Percentiles rank a stretch among this genome's conserved stretches.
Evolutionary conservation across 2,329 filamentous ascomycete species (phyloP).

Genomic region (Nemania diffusa): DNA sequence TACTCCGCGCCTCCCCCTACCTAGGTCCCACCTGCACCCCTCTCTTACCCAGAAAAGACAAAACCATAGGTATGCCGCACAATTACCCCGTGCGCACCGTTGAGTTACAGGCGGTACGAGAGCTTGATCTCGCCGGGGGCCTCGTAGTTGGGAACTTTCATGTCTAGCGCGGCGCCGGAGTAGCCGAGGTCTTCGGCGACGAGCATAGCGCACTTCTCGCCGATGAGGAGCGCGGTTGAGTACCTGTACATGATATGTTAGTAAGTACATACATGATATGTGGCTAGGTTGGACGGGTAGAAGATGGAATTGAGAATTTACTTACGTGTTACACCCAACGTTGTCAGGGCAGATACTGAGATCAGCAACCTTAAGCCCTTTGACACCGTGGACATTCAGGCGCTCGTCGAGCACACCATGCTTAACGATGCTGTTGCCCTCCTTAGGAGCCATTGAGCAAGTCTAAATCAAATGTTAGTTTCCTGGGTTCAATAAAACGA

Average conservation of each 20-base stretch:
- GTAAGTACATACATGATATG: neutral
- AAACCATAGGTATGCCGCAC: too few species aligned
- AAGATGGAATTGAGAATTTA: conserved; percentile 26
- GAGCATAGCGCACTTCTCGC: conserved; percentile 77
- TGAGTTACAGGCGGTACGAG: conserved; percentile 53
- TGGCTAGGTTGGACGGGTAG: neutral
- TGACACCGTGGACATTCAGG: conserved; percentile 80
- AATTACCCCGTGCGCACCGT: neutral
- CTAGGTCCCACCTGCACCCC: neutral
- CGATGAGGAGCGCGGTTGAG: conserved; percentile 77
- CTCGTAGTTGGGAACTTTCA: conserved; percentile 76
- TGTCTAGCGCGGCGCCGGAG: conserved; percentile 76
- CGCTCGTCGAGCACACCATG: conserved; percentile 82
- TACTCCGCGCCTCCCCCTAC: neutral
- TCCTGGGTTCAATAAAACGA: neutral
- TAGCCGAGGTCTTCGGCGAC: conserved; percentile 80
- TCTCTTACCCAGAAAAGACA: neutral
- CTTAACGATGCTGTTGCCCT: conserved; percentile 83
- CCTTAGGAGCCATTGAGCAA: conserved; percentile 79
- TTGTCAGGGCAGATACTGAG: conserved; percentile 82
- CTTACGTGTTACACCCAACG: conserved; percentile 74
- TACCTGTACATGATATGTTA: conserved; percentile 55
- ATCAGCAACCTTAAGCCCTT: conserved; percentile 81
- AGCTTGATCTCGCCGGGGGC: conserved; percentile 62
- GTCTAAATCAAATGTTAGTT: conserved; percentile 55